phyloP scores from a whole-genome alignment of 805 yeast species.

The Ogataea pini region DNA sequence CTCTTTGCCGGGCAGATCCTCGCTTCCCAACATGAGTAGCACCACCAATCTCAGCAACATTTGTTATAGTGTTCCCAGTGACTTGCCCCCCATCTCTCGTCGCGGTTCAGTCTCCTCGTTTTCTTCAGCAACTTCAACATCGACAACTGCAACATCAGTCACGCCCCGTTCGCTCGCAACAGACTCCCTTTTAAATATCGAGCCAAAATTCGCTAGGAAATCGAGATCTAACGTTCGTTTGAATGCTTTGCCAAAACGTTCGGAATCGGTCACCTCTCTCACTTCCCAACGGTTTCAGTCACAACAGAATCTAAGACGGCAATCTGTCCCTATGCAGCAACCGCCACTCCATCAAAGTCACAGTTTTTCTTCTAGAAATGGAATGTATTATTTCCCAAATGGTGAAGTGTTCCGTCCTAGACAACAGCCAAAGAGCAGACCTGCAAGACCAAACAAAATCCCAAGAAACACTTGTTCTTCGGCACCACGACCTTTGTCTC shows the following conservation, averaged over 20 bases:
- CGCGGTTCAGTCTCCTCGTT: conserved; percentile 38
- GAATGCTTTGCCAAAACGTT: conserved; percentile 15
- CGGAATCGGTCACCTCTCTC: conserved; percentile 21
- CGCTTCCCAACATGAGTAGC: background rate
- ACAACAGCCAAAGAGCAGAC: conserved; percentile 40
- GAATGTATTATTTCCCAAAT: conserved; percentile 46
- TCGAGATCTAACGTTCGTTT: conserved; percentile 32
- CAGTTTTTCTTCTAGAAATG: conserved; percentile 5
- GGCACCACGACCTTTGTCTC: background rate
- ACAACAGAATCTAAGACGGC: conserved; percentile 1
- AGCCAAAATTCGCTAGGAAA: conserved; percentile 41
- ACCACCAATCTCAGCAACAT: no score
- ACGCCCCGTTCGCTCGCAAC: conserved; percentile 40
- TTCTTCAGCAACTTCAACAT: conserved; percentile 18
- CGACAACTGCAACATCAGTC: conserved; percentile 6
- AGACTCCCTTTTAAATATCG: conserved; percentile 40
- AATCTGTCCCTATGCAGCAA: conserved; percentile 1
- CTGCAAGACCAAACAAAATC: conserved; percentile 37
- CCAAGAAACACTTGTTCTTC: conserved; percentile 11
- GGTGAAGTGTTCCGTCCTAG: conserved; percentile 56
- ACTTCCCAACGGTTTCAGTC: conserved; percentile 7
- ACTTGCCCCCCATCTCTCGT: conserved; percentile 26
- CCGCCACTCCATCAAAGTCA: background rate
- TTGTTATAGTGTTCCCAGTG: conserved; percentile 6
- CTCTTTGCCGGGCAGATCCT: background rate